Evolutionary conservation across 257 asterid species (phyloP).

Genomic region (Jacaranda copaia): DNA sequence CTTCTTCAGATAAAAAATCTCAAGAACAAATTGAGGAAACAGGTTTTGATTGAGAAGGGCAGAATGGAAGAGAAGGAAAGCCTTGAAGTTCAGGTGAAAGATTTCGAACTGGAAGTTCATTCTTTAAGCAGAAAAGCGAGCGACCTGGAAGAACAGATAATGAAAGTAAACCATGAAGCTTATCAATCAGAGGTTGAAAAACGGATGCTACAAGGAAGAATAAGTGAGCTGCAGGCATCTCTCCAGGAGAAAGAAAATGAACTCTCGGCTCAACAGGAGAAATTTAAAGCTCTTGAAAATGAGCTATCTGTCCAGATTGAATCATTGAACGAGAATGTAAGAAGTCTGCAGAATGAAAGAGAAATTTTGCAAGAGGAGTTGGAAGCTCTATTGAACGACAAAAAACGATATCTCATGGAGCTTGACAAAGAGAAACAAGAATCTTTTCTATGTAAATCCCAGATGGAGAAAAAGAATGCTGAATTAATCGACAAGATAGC

Average conservation of each 20-base stretch:
- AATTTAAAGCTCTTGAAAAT: constrained; percentile 20
- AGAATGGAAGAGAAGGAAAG: constrained; percentile 35
- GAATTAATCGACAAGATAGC: constrained; percentile 47
- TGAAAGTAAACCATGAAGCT: constrained; percentile 39
- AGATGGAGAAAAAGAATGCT: constrained; percentile 48
- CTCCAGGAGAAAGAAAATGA: constrained; percentile 45
- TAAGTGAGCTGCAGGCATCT: constrained; percentile 45
- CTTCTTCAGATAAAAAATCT: constrained; percentile 35
- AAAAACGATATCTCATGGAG: background rate
- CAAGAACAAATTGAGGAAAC: constrained; percentile 37
- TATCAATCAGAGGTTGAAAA: constrained; percentile 41
- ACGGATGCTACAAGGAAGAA: constrained; percentile 44
- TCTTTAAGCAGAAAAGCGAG: constrained; percentile 38
- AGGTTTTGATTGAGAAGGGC: background rate
- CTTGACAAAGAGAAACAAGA: constrained; percentile 47
- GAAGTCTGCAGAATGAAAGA: constrained; percentile 34
- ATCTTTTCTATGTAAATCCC: constrained; percentile 14
- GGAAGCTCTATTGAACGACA: constrained; percentile 37
- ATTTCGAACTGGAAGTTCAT: constrained; percentile 38
- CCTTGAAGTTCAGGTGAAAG: constrained; percentile 26
- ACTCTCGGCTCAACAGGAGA: constrained; percentile 27
- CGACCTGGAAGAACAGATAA: constrained; percentile 51
- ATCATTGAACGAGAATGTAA: background rate
- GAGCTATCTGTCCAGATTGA: background rate
- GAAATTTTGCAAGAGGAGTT: constrained; percentile 36